phyloP scores from a whole-genome alignment of 108 stramenopile genomes.

The Nannochloropsis salina region DNA sequence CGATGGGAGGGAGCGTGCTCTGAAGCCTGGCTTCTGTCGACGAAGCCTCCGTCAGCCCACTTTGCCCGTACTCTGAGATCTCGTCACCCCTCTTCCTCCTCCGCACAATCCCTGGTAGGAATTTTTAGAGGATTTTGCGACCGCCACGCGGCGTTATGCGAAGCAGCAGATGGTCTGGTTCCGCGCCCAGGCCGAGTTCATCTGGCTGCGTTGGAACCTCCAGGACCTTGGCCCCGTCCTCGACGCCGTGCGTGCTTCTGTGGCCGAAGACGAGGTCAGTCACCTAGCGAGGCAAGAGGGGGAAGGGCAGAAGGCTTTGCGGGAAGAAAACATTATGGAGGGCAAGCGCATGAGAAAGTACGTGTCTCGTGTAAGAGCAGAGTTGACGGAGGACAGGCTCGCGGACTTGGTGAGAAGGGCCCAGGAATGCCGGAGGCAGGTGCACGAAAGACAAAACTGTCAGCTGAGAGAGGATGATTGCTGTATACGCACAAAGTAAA shows the following conservation, averaged over 20 bases:
- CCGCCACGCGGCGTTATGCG: constrained; percentile 82
- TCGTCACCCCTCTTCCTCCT: constrained; percentile 51
- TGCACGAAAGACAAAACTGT: background rate
- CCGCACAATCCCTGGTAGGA: background rate
- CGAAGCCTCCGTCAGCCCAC: too few relatives aligned
- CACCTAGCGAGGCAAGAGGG: background rate
- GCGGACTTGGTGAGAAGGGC: background rate
- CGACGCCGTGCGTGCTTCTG: background rate
- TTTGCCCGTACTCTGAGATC: too few relatives aligned
- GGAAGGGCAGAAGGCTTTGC: constrained; percentile 27
- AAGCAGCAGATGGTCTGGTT: constrained; percentile 93
- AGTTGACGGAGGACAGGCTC: constrained; percentile 15
- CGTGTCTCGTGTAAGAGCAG: constrained; percentile 5
- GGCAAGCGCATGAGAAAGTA: constrained; percentile 34
- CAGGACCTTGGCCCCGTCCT: background rate
- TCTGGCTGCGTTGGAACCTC: constrained; percentile 37
- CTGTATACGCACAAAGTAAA: too few relatives aligned
- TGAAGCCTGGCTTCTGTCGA: too few relatives aligned
- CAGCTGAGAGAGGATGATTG: too few relatives aligned
- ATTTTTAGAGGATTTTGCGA: constrained; percentile 69
- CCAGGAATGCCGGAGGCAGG: background rate
- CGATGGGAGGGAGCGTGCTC: background rate
- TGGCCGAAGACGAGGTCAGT: constrained; percentile 20
- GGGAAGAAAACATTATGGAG: constrained; percentile 29
- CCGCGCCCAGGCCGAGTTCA: constrained; percentile 56